Percentiles rank a stretch among this genome's conserved stretches.
These are phyloP conservation scores for Melampsora abietis-canadensis DNA, from an alignment of 1,284 basidiomycete genomes.

Conservation along the genomic window DNA sequence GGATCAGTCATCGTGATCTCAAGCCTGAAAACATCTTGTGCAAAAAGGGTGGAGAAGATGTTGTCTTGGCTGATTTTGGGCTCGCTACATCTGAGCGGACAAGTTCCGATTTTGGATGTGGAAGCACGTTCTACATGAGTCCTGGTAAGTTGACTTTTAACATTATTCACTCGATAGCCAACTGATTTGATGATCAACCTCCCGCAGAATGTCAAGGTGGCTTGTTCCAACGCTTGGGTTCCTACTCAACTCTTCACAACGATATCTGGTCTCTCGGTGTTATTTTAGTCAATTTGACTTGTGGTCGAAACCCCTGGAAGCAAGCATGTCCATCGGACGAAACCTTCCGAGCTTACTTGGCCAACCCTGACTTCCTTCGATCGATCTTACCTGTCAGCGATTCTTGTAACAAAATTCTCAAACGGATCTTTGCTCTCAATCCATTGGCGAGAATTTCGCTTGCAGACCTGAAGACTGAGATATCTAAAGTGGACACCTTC, in stretches of 20 bases:
- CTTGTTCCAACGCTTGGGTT: slow-evolving; percentile 61
- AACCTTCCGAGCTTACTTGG: slow-evolving; percentile 67
- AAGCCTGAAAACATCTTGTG: slow-evolving; percentile 98
- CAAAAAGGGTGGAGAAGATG: slow-evolving; percentile 66
- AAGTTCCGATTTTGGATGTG: slow-evolving; percentile 89
- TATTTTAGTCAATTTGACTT: slow-evolving; percentile 82
- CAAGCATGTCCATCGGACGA: slow-evolving; percentile 69
- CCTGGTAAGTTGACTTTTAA: slow-evolving; percentile 63
- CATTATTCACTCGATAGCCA: not conserved
- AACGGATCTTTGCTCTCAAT: slow-evolving; percentile 58
- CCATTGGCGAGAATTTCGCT: slow-evolving; percentile 59
- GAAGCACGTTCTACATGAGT: slow-evolving; percentile 94
- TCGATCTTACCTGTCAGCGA: slow-evolving; percentile 68
- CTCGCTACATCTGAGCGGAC: slow-evolving; percentile 84
- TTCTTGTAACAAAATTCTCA: slow-evolving; percentile 61
- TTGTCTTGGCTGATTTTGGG: slow-evolving; percentile 94
- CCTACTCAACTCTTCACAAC: slow-evolving; percentile 69
- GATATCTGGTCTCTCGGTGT: slow-evolving; percentile 96
- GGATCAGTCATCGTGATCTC: slow-evolving; percentile 91
- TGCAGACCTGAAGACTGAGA: slow-evolving; percentile 61
- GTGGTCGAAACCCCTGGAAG: slow-evolving; percentile 82
- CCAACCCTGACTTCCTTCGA: slow-evolving; percentile 67
- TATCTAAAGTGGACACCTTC: slow-evolving; percentile 65
- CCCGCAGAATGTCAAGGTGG: slow-evolving; percentile 83
- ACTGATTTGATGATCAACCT: slow-evolving; percentile 8